phyloP scores from a whole-genome alignment of 352 stramenopile genomes.

The Peronospora tabacina region DNA sequence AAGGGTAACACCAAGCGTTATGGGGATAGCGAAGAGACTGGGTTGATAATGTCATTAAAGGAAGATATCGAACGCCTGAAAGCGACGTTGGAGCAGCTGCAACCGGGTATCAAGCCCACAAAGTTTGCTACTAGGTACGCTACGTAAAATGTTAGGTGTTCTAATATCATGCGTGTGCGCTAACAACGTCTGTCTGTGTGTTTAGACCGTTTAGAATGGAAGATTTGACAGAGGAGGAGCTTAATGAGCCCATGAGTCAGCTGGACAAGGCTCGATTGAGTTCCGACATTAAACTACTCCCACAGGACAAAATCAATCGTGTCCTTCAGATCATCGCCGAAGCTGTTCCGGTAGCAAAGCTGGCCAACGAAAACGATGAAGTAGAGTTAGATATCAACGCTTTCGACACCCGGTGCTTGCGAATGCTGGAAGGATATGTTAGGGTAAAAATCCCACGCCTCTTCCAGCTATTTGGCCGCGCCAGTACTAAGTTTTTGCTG shows the following conservation, averaged over 20 bases:
- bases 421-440: constrained; percentile 87
- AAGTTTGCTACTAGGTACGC: constrained; percentile 52
- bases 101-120: constrained; percentile 41
- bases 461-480: constrained; percentile 13
- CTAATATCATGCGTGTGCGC: neutral
- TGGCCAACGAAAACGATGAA: constrained; percentile 81
- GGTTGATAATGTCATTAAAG: constrained; percentile 80
- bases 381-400: constrained; percentile 87
- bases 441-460: constrained; percentile 49
- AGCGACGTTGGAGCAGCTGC: constrained; percentile 75
- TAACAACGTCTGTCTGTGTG: constrained; percentile 14
- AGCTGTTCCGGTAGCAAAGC: constrained; percentile 73
- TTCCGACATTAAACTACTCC: constrained; percentile 70
- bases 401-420: constrained; percentile 79
- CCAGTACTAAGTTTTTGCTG: constrained; percentile 19
- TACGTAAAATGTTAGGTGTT: constrained; percentile 6
- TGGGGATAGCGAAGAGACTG: constrained; percentile 49
- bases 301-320: constrained; percentile 83
- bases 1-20: constrained; percentile 70
- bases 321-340: constrained; percentile 86
- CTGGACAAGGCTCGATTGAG: constrained; percentile 77
- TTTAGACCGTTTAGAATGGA: constrained; percentile 83
- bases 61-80: constrained; percentile 85
- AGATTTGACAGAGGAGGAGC: constrained; percentile 81
- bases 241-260: constrained; percentile 82